Base-by-base conservation (phyloP, 345 rosid genomes). In the Clausena lansium region DNA sequence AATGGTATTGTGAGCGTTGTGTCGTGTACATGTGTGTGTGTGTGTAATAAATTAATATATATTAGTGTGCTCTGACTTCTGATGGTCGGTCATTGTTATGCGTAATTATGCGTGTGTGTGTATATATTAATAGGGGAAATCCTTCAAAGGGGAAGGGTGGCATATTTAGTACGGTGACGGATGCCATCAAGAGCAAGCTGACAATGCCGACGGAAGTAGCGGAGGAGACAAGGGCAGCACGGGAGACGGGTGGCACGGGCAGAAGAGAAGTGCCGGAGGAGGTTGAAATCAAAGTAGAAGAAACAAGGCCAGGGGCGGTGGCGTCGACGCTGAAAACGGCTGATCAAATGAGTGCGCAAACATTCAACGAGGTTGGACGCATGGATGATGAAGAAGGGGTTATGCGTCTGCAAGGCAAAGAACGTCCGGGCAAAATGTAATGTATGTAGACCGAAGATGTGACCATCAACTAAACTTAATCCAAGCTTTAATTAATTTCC, bases 301-400 rank as follows among this genome's bases (percentile, higher is more conserved):
- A 82, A 38, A 81, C 85, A 0, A 63, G 54, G 1, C 67, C 86
- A 0, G 87, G 85, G 9, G 77, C 62, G 1, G 80, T 85, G 52
- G 77, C 84, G 0, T 6, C 81, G n/a, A 5, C 78, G 3, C 78
- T 88, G 28, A 90, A 84, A 79, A 73, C 81, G 50, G 33, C 94
- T 0, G 92, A 92, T 79, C 93, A 89, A 76, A 86, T 86, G 88
- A 76, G 86, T 3, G 91, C 92, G 17, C 94, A 89, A 71, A 70
- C 94, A 50, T 91, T 92, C 71, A 90, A 94, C 36, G 91, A 92
- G 20, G 93, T 89, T 27, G 97, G 97, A 45, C 75, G 64, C 25
- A n/a, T 87, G 67, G 89, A 73, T 64, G 87, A 83, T 0, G 85
- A 85, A 13, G 85, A 85, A 13, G 83, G 77, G 0, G 75, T 62